These are phyloP conservation scores for Neurospora sp. DNA, from an alignment of 495 filamentous ascomycete genomes.

Conservation along the genomic window DNA sequence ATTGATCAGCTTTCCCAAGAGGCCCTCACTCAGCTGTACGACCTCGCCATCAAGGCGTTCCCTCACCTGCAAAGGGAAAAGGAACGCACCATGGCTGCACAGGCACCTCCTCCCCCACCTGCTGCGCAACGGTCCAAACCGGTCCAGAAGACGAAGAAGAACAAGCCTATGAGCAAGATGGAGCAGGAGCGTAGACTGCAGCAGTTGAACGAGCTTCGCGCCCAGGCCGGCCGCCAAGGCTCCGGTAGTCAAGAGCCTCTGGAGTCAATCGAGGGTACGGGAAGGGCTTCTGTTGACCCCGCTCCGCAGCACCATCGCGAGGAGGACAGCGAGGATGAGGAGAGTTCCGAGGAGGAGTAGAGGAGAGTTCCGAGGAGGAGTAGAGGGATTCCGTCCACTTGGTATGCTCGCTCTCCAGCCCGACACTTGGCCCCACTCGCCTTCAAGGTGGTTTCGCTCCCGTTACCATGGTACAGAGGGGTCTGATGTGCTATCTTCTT, in stretches of 20 bases:
- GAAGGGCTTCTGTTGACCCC: slow-evolving; percentile 9
- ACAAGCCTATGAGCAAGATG: slow-evolving; percentile 93
- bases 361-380: slow-evolving; percentile 27
- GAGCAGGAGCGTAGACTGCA: slow-evolving; percentile 88
- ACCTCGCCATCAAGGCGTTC: slow-evolving; percentile 60
- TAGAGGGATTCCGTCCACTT: slow-evolving; percentile 4
- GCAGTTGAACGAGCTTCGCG: slow-evolving; percentile 54
- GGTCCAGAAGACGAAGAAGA: slow-evolving; percentile 76
- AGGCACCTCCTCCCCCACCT: slow-evolving; percentile 22
- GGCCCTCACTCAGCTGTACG: slow-evolving; percentile 64
- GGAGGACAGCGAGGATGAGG: slow-evolving; percentile 29
- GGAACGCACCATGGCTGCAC: slow-evolving; percentile 14
- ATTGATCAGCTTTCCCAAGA: slow-evolving; percentile 73
- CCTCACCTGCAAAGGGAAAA: slow-evolving; percentile 40
- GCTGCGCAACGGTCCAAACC: slow-evolving; percentile 29
- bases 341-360: slow-evolving; percentile 29
- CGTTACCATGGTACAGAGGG: neutral
- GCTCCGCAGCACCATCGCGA: slow-evolving; percentile 19
- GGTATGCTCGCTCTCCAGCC: neutral
- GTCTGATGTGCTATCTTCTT: neutral
- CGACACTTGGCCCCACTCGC: neutral
- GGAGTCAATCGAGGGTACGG: slow-evolving; percentile 27
- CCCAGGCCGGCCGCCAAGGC: slow-evolving; percentile 33
- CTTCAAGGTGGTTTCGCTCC: neutral
- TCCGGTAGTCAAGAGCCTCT: slow-evolving; percentile 41